A percentile compares a stretch with the other conserved stretches of the same genome.
phyloP scores from a whole-genome alignment of 2,329 filamentous ascomycete species.

The Arthrobotrys musiformis region DNA sequence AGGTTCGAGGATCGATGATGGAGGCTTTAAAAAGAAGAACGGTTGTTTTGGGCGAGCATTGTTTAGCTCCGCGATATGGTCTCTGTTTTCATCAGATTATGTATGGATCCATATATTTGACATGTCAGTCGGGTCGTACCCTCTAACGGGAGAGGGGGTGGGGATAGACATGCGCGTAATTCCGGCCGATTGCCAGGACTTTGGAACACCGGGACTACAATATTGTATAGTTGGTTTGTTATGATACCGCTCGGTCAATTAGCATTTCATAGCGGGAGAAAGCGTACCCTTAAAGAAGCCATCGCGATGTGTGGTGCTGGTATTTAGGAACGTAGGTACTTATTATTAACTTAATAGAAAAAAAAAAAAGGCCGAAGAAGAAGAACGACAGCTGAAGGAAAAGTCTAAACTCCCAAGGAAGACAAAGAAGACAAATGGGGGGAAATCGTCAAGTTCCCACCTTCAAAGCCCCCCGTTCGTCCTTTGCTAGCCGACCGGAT shows the following conservation, averaged over 20 bases:
- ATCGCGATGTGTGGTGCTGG: slow-evolving; percentile 9
- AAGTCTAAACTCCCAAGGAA: background rate
- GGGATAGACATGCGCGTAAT: slow-evolving; percentile 46
- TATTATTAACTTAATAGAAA: too few species aligned
- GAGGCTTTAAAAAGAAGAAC: slow-evolving; percentile 98
- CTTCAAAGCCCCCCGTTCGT: slow-evolving; percentile 1
- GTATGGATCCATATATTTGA: background rate
- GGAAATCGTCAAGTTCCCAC: background rate
- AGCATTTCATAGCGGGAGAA: background rate
- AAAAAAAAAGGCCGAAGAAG: too few species aligned
- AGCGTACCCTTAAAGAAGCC: slow-evolving; percentile 39
- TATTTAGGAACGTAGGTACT: background rate
- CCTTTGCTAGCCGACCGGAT: slow-evolving; percentile 40
- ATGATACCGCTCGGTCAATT: background rate
- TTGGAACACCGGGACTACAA: slow-evolving; percentile 47
- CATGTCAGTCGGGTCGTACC: slow-evolving; percentile 9
- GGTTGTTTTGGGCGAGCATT: slow-evolving; percentile 89
- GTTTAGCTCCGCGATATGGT: slow-evolving; percentile 92
- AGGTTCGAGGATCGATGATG: slow-evolving; percentile 84
- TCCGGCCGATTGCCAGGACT: slow-evolving; percentile 52
- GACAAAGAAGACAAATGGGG: background rate
- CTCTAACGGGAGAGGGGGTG: background rate
- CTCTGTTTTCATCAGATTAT: slow-evolving; percentile 61
- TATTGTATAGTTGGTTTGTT: too few species aligned
- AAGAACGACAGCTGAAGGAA: background rate